phyloP scores from a whole-genome alignment of 2,329 filamentous ascomycete genomes.

The Neofusicoccum parvum region DNA sequence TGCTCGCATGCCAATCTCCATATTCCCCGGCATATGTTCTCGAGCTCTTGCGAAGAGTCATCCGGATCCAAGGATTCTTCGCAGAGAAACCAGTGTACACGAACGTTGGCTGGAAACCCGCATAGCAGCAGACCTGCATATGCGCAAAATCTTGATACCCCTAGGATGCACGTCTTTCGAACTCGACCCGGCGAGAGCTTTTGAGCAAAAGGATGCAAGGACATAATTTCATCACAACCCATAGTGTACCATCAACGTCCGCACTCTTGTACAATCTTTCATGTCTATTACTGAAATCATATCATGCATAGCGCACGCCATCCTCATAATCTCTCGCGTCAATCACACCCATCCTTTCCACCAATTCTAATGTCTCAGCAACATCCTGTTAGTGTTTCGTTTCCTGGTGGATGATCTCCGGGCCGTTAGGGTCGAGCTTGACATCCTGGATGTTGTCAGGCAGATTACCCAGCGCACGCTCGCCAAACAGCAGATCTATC shows the following conservation, averaged over 20 bases:
- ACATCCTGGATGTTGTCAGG: constrained; percentile 45
- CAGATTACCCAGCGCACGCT: constrained; percentile 50
- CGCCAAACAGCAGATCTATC: constrained; percentile 61
- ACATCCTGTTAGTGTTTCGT: neutral
- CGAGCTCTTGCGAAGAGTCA: neutral
- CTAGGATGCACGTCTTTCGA: too few species aligned
- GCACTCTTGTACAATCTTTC: neutral
- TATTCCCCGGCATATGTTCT: constrained; percentile 8
- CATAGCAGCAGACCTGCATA: neutral
- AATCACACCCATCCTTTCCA: neutral
- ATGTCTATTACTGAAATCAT: neutral
- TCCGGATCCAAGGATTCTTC: neutral
- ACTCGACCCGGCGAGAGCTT: neutral
- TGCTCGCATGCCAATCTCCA: constrained; percentile 3
- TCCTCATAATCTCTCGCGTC: neutral
- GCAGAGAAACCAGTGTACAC: neutral
- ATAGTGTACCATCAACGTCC: too few species aligned
- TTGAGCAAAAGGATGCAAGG: too few species aligned
- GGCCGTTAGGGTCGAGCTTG: constrained; percentile 1
- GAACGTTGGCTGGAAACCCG: neutral
- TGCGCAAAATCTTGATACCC: neutral
- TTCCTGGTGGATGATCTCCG: constrained; percentile 3
- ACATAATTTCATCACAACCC: too few species aligned
- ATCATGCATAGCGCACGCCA: neutral
- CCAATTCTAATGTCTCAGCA: neutral